phyloP scores from a whole-genome alignment of 1,139 yeast genomes.

The Yamadazyma siamensis region DNA sequence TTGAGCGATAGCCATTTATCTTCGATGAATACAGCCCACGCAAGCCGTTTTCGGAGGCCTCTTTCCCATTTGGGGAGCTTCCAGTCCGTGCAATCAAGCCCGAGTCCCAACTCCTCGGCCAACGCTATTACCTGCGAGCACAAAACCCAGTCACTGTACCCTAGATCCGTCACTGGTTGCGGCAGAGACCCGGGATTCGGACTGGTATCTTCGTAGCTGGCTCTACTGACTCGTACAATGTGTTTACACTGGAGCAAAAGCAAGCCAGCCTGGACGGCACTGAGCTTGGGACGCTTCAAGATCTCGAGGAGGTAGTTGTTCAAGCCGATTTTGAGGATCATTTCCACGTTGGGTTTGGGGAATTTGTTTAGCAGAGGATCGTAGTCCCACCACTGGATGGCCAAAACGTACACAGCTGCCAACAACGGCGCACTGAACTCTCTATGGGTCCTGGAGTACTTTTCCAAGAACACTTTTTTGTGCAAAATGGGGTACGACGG shows the following conservation, averaged over 20 bases:
- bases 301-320: conserved; percentile 64
- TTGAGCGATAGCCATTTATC: conserved; percentile 83
- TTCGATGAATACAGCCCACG: conserved; percentile 91
- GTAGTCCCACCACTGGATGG: conserved; percentile 83
- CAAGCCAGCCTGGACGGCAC: conserved; percentile 79
- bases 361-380: conserved; percentile 64
- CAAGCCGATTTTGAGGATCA: conserved; percentile 45
- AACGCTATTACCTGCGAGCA: conserved; percentile 84
- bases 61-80: conserved; percentile 91
- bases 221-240: conserved; percentile 20
- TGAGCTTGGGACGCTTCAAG: conserved; percentile 68
- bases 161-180: conserved; percentile 32
- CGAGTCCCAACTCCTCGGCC: conserved; percentile 83
- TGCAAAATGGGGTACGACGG: conserved; percentile 78
- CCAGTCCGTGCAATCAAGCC: conserved; percentile 84
- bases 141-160: conserved; percentile 75
- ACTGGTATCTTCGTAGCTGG: conserved; percentile 5
- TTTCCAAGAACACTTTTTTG: conserved; percentile 72
- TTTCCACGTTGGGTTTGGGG: conserved; percentile 62
- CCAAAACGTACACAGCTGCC: conserved; percentile 72
- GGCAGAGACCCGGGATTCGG: conserved; percentile 6
- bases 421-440: conserved; percentile 75
- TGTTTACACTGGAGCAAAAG: conserved; percentile 64
- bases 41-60: conserved; percentile 74
- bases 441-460: conserved; percentile 70